Conservation (phyloP, 2,329 filamentous ascomycete species). For the Fusarium veterinarium region DNA sequence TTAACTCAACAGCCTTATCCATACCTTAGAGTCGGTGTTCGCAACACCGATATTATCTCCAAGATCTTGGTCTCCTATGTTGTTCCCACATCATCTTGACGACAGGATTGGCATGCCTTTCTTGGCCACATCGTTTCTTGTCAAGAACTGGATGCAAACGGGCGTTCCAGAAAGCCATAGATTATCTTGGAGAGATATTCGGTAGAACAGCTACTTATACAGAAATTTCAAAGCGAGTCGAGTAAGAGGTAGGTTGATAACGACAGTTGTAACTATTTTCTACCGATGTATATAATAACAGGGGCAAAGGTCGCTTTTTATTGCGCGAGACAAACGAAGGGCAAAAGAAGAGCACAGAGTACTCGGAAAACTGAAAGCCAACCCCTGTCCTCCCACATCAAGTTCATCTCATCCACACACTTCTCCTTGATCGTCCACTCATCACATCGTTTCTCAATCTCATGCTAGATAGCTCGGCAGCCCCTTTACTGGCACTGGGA, state of each 20-base stretch:
- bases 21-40: neutral
- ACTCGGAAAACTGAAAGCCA: constrained; percentile 10
- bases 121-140: neutral
- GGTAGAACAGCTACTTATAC: neutral
- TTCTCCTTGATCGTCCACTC: neutral
- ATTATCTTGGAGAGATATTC: neutral
- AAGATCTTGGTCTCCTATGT: too few species aligned
- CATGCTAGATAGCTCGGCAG: neutral
- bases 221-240: neutral
- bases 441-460: neutral
- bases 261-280: constrained; percentile 32
- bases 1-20: neutral
- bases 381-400: constrained; percentile 3
- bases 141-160: neutral
- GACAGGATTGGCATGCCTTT: neutral
- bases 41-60: neutral
- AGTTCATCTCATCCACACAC: neutral
- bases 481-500: constrained; percentile 54
- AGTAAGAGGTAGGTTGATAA: constrained; percentile 11
- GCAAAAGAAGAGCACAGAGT: constrained; percentile 9
- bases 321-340: constrained; percentile 29
- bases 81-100: neutral
- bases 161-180: neutral
- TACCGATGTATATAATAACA: constrained; percentile 26
- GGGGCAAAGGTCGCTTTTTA: constrained; percentile 22